Conservation (phyloP, 768 basidiomycete genomes). For the Rhodotorula babjevae region DNA sequence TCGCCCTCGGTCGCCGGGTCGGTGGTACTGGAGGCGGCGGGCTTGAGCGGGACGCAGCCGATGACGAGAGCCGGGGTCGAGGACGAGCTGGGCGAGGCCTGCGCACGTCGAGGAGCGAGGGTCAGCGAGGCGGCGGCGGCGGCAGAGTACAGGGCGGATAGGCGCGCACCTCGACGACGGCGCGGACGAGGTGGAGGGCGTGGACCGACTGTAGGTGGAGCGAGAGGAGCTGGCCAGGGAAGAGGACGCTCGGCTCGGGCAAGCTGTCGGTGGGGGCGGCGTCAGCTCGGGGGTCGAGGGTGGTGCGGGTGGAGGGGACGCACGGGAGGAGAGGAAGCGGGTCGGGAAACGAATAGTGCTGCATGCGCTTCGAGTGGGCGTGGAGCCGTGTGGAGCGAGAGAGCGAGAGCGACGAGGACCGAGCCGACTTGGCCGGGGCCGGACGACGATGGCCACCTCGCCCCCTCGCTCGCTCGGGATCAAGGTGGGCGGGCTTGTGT, state of each 20-base stretch:
- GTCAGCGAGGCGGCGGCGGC: neutral
- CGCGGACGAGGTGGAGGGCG: conserved; percentile 16
- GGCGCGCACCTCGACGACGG: conserved; percentile 19
- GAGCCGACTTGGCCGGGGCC: too few relatives aligned
- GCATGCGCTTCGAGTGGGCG: neutral
- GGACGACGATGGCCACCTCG: too few relatives aligned
- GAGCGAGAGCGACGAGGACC: too few relatives aligned
- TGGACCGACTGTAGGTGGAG: conserved; percentile 9
- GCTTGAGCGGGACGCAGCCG: conserved; percentile 27
- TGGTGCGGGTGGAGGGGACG: neutral
- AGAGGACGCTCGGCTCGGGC: conserved; percentile 11
- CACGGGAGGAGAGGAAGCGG: conserved; percentile 9
- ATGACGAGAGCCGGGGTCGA: conserved; percentile 2
- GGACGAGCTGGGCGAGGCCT: neutral
- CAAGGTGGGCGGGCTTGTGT: too few relatives aligned
- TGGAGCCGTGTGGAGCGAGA: neutral
- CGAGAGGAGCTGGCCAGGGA: conserved; percentile 25
- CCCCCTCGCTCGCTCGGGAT: too few relatives aligned
- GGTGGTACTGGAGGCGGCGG: neutral
- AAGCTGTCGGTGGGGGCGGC: neutral
- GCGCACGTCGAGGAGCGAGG: neutral
- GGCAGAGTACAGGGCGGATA: too few relatives aligned
- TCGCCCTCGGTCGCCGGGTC: neutral
- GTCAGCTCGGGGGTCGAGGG: neutral
- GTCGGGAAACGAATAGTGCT: neutral